Conservation (phyloP, 2,329 filamentous ascomycete species). For the Diaporthe helianthi region DNA sequence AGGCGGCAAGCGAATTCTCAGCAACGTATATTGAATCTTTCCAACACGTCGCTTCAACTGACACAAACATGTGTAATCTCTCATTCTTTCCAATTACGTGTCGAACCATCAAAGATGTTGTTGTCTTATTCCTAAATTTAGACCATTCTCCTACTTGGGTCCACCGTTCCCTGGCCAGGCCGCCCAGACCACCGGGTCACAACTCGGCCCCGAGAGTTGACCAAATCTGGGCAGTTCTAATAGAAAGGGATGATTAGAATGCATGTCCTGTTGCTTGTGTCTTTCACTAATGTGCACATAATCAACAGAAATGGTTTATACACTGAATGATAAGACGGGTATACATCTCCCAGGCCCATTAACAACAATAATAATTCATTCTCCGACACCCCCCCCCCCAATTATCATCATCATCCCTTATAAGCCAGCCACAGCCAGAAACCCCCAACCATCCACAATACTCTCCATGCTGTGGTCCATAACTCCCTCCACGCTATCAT, state of each 20-base stretch:
- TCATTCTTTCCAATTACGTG: background rate
- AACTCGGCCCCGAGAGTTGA: background rate
- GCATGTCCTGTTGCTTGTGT: no score
- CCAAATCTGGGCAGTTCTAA: background rate
- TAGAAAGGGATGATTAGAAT: background rate
- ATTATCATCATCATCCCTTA: conserved; percentile 57
- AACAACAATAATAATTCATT: background rate
- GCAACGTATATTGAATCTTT: background rate
- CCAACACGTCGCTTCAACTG: background rate
- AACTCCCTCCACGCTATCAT: conserved; percentile 65
- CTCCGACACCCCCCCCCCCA: no score
- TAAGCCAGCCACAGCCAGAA: conserved; percentile 74
- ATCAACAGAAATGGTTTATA: background rate
- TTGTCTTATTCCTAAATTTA: background rate
- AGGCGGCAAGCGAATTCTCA: background rate
- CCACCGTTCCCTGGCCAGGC: background rate
- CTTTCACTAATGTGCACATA: background rate
- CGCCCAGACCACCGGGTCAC: background rate
- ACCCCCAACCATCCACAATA: conserved; percentile 66
- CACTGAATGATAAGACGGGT: conserved; percentile 6
- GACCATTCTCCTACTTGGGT: background rate
- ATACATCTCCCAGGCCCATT: background rate
- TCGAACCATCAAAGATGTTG: background rate
- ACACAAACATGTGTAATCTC: background rate
- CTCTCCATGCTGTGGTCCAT: conserved; percentile 65